Conservation (phyloP, 2,329 filamentous ascomycete species). For the Gaeumannomyces tritici region DNA sequence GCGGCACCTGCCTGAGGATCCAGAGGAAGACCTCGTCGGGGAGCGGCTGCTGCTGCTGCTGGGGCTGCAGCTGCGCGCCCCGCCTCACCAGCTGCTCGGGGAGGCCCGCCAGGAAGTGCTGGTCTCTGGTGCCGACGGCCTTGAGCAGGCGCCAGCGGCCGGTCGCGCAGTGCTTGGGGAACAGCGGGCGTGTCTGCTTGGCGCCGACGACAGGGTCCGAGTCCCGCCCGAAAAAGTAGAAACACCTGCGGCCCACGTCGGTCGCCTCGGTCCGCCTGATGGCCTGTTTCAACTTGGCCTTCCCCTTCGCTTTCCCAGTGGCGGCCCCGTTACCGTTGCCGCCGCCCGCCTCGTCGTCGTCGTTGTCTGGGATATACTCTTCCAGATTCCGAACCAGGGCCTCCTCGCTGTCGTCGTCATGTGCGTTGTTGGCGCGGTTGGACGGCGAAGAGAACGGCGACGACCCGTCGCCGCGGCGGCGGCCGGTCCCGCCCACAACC, state of each 20-base stretch:
- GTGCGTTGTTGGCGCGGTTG: background rate
- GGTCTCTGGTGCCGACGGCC: slow-evolving; percentile 40
- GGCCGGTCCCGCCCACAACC: too few species aligned
- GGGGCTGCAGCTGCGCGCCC: slow-evolving; percentile 25
- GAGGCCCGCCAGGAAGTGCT: slow-evolving; percentile 53
- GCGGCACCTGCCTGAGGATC: slow-evolving; percentile 51
- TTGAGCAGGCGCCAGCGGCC: slow-evolving; percentile 38
- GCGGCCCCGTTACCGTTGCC: background rate
- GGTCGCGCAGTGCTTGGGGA: slow-evolving; percentile 25
- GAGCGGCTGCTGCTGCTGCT: background rate
- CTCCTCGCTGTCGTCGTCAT: slow-evolving; percentile 13
- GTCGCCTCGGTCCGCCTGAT: slow-evolving; percentile 37
- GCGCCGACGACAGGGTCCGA: slow-evolving; percentile 11
- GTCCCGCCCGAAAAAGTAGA: slow-evolving; percentile 37
- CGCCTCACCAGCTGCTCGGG: slow-evolving; percentile 41
- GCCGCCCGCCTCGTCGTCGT: slow-evolving; percentile 15
- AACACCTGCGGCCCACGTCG: slow-evolving; percentile 25
- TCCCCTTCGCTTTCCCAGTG: slow-evolving; percentile 28
- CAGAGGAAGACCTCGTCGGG: slow-evolving; percentile 59
- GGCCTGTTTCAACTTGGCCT: slow-evolving; percentile 27
- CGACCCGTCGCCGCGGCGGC: too few species aligned
- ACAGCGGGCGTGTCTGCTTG: slow-evolving; percentile 17
- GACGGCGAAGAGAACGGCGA: slow-evolving; percentile 4
- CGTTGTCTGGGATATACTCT: slow-evolving; percentile 22
- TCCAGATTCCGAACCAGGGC: slow-evolving; percentile 1